Evolutionary conservation across 495 filamentous ascomycete genomes (phyloP), one percentile per base, ranked within the genome.

Genomic region (Margaritispora aquatica): DNA sequence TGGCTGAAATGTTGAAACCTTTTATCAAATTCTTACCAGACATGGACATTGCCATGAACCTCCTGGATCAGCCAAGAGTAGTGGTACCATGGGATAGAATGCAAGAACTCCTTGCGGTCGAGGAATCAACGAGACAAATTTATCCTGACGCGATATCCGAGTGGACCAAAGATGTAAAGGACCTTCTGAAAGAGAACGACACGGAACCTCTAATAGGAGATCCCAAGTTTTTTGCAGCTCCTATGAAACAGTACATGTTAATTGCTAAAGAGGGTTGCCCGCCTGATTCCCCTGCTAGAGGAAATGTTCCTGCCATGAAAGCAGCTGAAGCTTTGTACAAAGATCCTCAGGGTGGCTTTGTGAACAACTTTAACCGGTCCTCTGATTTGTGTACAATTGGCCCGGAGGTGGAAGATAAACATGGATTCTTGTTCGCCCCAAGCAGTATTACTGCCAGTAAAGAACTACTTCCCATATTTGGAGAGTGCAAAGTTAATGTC

Each of bases 21-120:
- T 88, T 86, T 73, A 80, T 84, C 68, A 79, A 83, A 3, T 70
- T 81, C 61, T 66, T 88, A 21, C 87, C 86, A 34, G 84, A 89
- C 67, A 85, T 90, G 82, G 85, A 88, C 63, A 77, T 89, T 53
- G 84, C 86, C 7, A 78, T 88, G 66, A 89, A 89, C 62, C 73
- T 76, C 2, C 77, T 86, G 70, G 87, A 89, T 64, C 84, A 89
- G 63, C 87, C 87, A 46, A 73, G 86, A 51, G 67, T 88, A 1
- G 78, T 89, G 9, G 83, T 85, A 1, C 78, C 81, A 22, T 88
- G 82, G 79, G 85, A 89, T 57, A 77, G 81, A 10, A 80, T 89
- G 54, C 78, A 84, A 51, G 71, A 64, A 2, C 23, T 60, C 29
- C 57, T 68, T 2, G 49, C 34, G 5, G 56, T 27, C 11, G 63